Conservation (phyloP, 225 moss, liverwort and hornwort species). For the Marchantia paleacea region DNA sequence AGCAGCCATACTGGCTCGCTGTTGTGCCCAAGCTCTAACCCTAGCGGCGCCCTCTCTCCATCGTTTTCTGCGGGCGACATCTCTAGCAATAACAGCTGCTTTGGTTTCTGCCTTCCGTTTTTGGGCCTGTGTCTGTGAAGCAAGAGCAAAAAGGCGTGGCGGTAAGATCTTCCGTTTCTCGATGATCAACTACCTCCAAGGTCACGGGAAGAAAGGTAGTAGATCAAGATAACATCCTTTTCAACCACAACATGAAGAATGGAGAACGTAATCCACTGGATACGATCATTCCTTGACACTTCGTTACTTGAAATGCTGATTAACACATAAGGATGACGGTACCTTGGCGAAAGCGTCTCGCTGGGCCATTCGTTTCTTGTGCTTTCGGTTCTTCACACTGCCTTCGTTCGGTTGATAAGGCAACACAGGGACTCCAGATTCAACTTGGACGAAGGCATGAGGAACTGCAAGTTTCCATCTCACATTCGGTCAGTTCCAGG, state of each 20-base stretch:
- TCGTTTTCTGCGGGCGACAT: slow-evolving; percentile 77
- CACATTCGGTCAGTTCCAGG: neutral
- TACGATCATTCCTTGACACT: neutral
- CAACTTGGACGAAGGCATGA: slow-evolving; percentile 66
- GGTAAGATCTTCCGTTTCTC: neutral
- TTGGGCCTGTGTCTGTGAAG: slow-evolving; percentile 70
- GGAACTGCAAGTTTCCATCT: slow-evolving; percentile 49
- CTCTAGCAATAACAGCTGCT: slow-evolving; percentile 64
- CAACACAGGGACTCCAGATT: slow-evolving; percentile 66
- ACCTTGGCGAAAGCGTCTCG: slow-evolving; percentile 78
- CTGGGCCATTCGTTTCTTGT: slow-evolving; percentile 88
- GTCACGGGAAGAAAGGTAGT: neutral
- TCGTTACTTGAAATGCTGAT: neutral
- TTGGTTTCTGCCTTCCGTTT: slow-evolving; percentile 71
- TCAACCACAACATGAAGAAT: neutral
- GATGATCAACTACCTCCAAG: neutral
- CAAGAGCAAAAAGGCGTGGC: neutral
- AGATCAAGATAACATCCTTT: neutral
- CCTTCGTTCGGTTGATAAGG: slow-evolving; percentile 76
- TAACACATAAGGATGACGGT: neutral
- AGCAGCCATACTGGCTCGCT: slow-evolving; percentile 50
- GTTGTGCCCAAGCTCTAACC: slow-evolving; percentile 79
- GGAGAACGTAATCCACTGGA: neutral
- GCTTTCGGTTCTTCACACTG: slow-evolving; percentile 85
- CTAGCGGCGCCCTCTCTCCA: slow-evolving; percentile 97